phyloP scores from a whole-genome alignment of 2,329 filamentous ascomycete genomes.

The Ilyonectria mors-panacis region DNA sequence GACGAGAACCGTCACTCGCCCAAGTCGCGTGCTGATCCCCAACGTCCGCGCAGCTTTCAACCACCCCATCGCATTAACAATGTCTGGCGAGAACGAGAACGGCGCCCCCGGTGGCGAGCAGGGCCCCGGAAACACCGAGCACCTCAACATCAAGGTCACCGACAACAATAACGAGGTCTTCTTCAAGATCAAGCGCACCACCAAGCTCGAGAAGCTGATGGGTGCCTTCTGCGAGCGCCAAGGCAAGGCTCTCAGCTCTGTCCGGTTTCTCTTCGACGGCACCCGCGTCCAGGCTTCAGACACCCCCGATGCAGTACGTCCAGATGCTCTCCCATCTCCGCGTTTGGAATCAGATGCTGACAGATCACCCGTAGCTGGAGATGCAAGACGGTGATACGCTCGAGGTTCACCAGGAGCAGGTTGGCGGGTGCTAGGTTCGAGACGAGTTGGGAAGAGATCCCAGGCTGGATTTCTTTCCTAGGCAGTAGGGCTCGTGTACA shows the following conservation, averaged over 20 bases:
- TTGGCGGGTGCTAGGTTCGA: slow-evolving; percentile 73
- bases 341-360: slow-evolving; percentile 25
- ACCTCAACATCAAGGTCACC: slow-evolving; percentile 99
- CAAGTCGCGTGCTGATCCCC: slow-evolving; percentile 35
- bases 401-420: slow-evolving; percentile 98
- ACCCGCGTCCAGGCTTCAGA: slow-evolving; percentile 90
- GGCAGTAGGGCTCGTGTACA: slow-evolving; percentile 41
- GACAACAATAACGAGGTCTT: slow-evolving; percentile 99
- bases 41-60: slow-evolving; percentile 18
- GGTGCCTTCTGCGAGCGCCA: slow-evolving; percentile 97
- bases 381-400: slow-evolving; percentile 97
- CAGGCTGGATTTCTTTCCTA: slow-evolving; percentile 36
- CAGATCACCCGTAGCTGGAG: slow-evolving; percentile 76
- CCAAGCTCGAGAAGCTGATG: slow-evolving; percentile 98
- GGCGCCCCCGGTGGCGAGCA: slow-evolving; percentile 65
- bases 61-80: slow-evolving; percentile 50
- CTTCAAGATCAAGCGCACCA: slow-evolving; percentile 99
- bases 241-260: slow-evolving; percentile 86
- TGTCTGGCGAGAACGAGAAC: slow-evolving; percentile 64
- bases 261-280: slow-evolving; percentile 97
- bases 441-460: slow-evolving; percentile 28
- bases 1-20: slow-evolving; percentile 6
- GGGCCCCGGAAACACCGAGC: slow-evolving; percentile 74
- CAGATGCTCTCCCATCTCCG: slow-evolving; percentile 10
- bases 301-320: slow-evolving; percentile 90